Conservation (phyloP, 768 basidiomycete genomes). For the Lactarius quietus region DNA sequence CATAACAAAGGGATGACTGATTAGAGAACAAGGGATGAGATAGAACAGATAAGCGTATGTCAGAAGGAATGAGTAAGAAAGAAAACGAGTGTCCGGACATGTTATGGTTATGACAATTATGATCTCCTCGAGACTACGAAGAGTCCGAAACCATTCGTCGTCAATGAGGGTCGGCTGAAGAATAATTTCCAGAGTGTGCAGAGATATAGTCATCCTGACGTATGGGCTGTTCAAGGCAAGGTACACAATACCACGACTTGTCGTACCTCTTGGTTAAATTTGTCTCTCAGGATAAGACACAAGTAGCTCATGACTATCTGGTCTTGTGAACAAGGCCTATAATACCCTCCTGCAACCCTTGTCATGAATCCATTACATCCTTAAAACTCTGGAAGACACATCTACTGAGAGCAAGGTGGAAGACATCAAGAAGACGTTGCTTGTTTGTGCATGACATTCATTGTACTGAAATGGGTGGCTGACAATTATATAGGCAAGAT, state of each 20-base stretch:
- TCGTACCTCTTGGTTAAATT: not conserved
- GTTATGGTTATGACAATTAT: slow-evolving; percentile 62
- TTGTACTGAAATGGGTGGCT: not conserved
- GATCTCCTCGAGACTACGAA: slow-evolving; percentile 63
- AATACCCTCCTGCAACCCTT: slow-evolving; percentile 69
- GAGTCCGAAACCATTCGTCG: slow-evolving; percentile 62
- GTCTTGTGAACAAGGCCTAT: slow-evolving; percentile 80
- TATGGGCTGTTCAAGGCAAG: slow-evolving; percentile 65
- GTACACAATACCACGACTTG: slow-evolving; percentile 35
- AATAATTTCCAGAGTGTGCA: slow-evolving; percentile 69
- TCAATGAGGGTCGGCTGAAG: slow-evolving; percentile 61
- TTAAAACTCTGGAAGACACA: slow-evolving; percentile 74
- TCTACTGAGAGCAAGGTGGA: slow-evolving; percentile 46
- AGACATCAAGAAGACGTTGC: slow-evolving; percentile 50
- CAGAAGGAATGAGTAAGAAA: too few species aligned
- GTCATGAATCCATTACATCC: slow-evolving; percentile 75
- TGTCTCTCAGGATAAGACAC: slow-evolving; percentile 47
- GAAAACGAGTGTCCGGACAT: too few species aligned
- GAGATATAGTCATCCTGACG: slow-evolving; percentile 79
- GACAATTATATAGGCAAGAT: slow-evolving; percentile 47
- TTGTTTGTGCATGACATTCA: slow-evolving; percentile 38
- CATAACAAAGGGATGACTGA: too few species aligned
- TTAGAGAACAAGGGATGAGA: too few species aligned
- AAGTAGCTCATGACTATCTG: slow-evolving; percentile 65
- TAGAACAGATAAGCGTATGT: too few species aligned